Evolutionary conservation across 768 basidiomycete genomes (phyloP), one percentile per base, ranked within the genome.

Genomic region (Pisolithus microcarpus): DNA sequence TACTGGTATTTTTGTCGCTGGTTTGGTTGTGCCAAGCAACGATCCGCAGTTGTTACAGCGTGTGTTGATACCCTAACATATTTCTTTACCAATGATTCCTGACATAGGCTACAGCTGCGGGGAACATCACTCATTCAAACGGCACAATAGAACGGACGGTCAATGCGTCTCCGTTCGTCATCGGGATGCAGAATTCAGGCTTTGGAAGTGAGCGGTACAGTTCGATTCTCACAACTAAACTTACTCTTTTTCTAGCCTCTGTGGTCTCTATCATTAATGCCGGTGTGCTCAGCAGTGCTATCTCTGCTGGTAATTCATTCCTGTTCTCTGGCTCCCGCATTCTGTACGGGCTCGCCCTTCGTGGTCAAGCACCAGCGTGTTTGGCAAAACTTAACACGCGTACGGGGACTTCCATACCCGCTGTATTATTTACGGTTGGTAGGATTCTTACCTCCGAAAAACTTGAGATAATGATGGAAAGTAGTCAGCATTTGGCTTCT

Each of bases 11-110:
- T 67, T 85, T 54, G 70, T 83, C 54, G 77, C 84, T 40, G 87
- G 87, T 50, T 80, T 91, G 80, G 74, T 90, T 46, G 86, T 92
- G 37, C 77, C 85, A 0, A 85, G 75, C 61, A 70, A 80, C 58
- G 79, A 89, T 60, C 55, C 61, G 0, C 60, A 65, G 10, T 70
- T 87, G 42, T 70, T 84, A 45, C 63, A 71, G 34, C 43, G 71
- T 68, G 56, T 30, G 66, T 58, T 48, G 38, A 26, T 21, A 10
- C 28, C 45, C 6, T 28, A 44, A 24, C 15, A 7, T 43, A 7
- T 7, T n/a, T 30, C 7, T 26, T n/a, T 30, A 28, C 10, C 15
- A 3, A 7, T 30, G 16, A 16, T n/a, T 3, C 5, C 39, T 40
- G 11, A 40, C 39, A 19, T 40, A 21, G 1, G 19, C 2, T 15